Evolutionary conservation across 2,329 filamentous ascomycete genomes (phyloP).

Genomic region (Capronia coronata): DNA sequence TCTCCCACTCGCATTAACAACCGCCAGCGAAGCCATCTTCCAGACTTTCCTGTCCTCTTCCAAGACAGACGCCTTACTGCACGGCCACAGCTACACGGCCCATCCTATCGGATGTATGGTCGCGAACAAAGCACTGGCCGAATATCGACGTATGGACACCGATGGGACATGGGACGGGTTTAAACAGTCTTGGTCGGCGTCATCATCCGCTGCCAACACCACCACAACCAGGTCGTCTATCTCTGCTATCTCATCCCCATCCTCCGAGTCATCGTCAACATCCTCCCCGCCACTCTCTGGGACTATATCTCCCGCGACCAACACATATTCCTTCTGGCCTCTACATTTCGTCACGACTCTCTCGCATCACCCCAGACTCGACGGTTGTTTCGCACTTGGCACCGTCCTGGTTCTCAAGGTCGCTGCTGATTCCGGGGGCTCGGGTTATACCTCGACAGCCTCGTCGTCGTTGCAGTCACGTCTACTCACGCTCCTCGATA

Average conservation of each 20-base stretch:
- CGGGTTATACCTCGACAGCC: conserved; percentile 53
- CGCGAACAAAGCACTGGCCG: conserved; percentile 58
- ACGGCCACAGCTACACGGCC: conserved; percentile 82
- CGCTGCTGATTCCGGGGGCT: conserved; percentile 40
- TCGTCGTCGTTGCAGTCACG: conserved; percentile 48
- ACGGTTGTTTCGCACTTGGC: conserved; percentile 65
- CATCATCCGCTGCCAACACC: too few species aligned
- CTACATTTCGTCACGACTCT: conserved; percentile 52
- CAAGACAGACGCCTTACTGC: conserved; percentile 71
- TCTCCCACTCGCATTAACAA: conserved; percentile 67
- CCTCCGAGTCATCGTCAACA: not conserved
- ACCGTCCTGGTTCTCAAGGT: conserved; percentile 64
- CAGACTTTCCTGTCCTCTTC: conserved; percentile 62
- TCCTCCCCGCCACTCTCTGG: not conserved
- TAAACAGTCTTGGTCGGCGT: conserved; percentile 43
- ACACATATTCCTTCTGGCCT: conserved; percentile 66
- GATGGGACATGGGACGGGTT: conserved; percentile 53
- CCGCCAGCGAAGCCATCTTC: conserved; percentile 69
- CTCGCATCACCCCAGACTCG: conserved; percentile 52
- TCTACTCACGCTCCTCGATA: conserved; percentile 37
- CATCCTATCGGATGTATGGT: conserved; percentile 76
- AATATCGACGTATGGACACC: conserved; percentile 54
- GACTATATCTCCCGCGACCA: too few species aligned
- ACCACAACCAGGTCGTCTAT: too few species aligned
- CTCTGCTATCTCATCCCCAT: not conserved